These are phyloP conservation scores for Paradendryphiella salina DNA, from an alignment of 2,329 filamentous ascomycete genomes.

Conservation along the genomic window DNA sequence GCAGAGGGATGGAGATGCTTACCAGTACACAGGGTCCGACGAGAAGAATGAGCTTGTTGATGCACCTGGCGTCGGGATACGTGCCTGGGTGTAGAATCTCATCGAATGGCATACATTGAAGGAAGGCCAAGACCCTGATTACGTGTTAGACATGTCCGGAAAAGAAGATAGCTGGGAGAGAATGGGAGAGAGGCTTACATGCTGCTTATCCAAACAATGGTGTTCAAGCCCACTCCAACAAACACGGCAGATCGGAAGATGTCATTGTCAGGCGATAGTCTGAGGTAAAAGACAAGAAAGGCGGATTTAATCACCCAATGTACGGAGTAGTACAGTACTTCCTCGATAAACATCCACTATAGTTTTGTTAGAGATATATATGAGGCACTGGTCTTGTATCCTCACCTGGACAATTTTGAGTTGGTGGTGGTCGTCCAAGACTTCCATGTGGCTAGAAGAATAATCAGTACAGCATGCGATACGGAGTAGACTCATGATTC, in stretches of 20 bases:
- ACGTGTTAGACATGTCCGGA: neutral
- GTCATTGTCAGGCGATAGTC: neutral
- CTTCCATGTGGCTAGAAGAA: neutral
- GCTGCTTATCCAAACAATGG: neutral
- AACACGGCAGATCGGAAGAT: conserved; percentile 1
- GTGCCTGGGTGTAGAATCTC: conserved; percentile 4
- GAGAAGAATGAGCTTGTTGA: neutral
- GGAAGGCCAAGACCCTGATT: neutral
- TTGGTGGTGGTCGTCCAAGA: neutral
- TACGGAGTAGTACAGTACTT: conserved; percentile 4
- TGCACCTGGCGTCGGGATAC: conserved; percentile 2
- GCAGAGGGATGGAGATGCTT: neutral
- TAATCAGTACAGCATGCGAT: neutral
- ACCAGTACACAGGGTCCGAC: conserved; percentile 4
- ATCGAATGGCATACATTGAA: conserved; percentile 7
- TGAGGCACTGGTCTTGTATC: neutral
- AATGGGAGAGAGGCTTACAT: neutral
- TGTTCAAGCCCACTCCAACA: neutral
- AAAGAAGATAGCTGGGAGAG: neutral
- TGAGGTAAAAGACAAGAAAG: conserved; percentile 7
- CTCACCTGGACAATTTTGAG: neutral
- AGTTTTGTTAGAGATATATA: neutral
- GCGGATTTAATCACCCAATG: conserved; percentile 8
- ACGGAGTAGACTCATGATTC: neutral
- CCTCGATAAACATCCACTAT: conserved; percentile 3